These are phyloP conservation scores for Exutisphaerella laricina DNA, from an alignment of 2,329 filamentous ascomycete species.

Conservation along the genomic window DNA sequence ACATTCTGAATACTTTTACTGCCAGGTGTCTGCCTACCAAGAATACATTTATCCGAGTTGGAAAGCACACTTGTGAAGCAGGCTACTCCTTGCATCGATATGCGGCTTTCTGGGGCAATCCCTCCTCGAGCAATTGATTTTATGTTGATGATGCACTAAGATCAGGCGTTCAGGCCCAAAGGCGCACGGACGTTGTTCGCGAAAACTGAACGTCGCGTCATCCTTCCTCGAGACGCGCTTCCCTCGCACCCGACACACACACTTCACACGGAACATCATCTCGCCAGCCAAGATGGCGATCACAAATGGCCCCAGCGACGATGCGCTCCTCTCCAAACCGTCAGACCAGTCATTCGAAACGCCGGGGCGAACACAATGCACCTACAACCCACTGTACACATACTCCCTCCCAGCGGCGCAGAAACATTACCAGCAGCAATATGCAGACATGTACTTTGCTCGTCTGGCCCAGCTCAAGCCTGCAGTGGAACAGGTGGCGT, in stretches of 20 bases:
- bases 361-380: conserved; percentile 51
- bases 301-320: conserved; percentile 15
- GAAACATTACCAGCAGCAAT: conserved; percentile 76
- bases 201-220: conserved; percentile 8
- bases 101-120: too few species aligned
- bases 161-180: too few species aligned
- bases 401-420: conserved; percentile 64
- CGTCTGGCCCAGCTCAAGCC: conserved; percentile 84
- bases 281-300: conserved; percentile 18
- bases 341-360: conserved; percentile 35
- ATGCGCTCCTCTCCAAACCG: conserved; percentile 22
- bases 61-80: too few species aligned
- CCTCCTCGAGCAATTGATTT: too few species aligned
- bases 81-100: too few species aligned
- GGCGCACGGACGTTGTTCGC: too few species aligned
- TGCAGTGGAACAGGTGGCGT: conserved; percentile 67
- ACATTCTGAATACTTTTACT: too few species aligned
- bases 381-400: conserved; percentile 69
- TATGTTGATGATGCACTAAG: too few species aligned
- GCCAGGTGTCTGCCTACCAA: too few species aligned
- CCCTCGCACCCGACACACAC: conserved; percentile 1
- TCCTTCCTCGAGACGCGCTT: conserved; percentile 2
- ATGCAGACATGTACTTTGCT: conserved; percentile 95
- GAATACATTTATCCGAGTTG: too few species aligned
- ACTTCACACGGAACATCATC: neutral